Evolutionary conservation across 2,329 filamentous ascomycete species (phyloP), one percentile per base, ranked within the genome.

Genomic region (Aspergillus vadensis): DNA sequence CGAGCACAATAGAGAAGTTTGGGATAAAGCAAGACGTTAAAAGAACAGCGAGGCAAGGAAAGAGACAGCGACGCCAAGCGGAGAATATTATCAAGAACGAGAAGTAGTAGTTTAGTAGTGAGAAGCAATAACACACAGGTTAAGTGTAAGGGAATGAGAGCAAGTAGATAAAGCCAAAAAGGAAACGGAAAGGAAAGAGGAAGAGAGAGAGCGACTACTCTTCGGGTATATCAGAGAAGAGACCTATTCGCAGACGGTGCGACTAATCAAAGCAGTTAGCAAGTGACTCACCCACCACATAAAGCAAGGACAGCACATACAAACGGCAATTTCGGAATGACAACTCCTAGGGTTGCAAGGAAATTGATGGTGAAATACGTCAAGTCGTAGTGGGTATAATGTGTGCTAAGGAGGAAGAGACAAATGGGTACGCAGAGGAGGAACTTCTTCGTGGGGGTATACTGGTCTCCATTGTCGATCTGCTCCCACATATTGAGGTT

Each of bases 401-500:
- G 95, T 23, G 95, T 99, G 85, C 94, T 98, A 71, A 98, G 83
- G 58, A 99, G 85, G 77, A 99, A 99, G 65, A 99, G 85, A 65
- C 93, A 85, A 70, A 99, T 96, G 41, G 95, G 95, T 36, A 98
- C 94, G 72, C 90, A 92, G 70, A 98, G 88, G 61, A 99, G 83
- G 74, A 99, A 99, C 79, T 99, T 99, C 84, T 99, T 99, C 67
- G 95, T 91, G 4, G 95, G 95, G 0, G 95, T 99, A 81, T 98
- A 99, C 78, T 99, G 95, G 70, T 95, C 95, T 50, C 95, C 95
- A 72, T 98, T 96, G 82, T 99, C 95, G 77, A 99, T 99, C 81
- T 99, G 95, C 82, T 99, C 95, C 95, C 95, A 99, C 95, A 99
- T 98, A 82, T 98, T 99, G 74, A 99, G 85, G 78, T 99, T 98